Conservation (phyloP, 805 yeast genomes). For the Isabelozyma gotoi region DNA sequence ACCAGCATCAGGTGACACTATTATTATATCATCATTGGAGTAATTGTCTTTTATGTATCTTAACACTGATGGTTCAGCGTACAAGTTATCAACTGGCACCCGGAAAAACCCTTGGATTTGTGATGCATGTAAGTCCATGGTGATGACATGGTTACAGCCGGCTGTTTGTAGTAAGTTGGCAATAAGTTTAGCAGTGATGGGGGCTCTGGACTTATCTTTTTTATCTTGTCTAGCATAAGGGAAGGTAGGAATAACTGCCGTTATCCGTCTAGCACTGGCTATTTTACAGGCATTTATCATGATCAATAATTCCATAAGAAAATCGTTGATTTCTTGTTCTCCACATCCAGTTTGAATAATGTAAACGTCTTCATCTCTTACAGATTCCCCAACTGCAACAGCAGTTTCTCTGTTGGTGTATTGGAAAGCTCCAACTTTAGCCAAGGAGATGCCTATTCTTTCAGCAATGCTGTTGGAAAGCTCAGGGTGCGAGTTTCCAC, state of each 20-base stretch:
- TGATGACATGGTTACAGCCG: conserved; percentile 83
- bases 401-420: conserved; percentile 88
- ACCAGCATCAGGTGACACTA: conserved; percentile 87
- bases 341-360: conserved; percentile 81
- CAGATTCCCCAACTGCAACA: conserved; percentile 74
- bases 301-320: conserved; percentile 69
- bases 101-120: conserved; percentile 86
- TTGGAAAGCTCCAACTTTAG: conserved; percentile 79
- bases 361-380: conserved; percentile 81
- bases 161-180: conserved; percentile 82
- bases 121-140: conserved; percentile 87
- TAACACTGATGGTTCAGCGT: conserved; percentile 81
- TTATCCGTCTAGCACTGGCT: conserved; percentile 79
- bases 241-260: conserved; percentile 80
- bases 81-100: conserved; percentile 80
- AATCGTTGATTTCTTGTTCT: conserved; percentile 69
- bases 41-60: conserved; percentile 67
- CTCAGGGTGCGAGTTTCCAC: conserved; percentile 81
- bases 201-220: conserved; percentile 83
- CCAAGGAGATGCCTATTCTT: conserved; percentile 62
- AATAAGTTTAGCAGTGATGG: conserved; percentile 81
- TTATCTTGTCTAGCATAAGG: conserved; percentile 90
- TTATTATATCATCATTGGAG: conserved; percentile 60
- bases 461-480: conserved; percentile 72
- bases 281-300: conserved; percentile 82